Evolutionary conservation across 257 asterid species (phyloP).

Genomic region (Eustoma russellianum): DNA sequence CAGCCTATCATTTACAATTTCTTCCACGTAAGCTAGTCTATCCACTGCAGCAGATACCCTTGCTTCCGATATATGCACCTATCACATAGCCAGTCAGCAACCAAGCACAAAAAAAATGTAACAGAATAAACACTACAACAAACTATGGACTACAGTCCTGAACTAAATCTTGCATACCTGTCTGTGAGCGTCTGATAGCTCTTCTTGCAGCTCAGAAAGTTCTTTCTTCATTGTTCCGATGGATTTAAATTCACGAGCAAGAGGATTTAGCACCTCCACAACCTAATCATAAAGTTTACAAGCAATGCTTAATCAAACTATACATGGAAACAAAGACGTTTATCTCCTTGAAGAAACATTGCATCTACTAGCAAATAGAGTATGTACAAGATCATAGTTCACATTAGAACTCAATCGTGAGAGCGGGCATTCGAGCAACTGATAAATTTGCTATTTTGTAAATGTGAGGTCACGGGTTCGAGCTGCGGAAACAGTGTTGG

Average conservation of each 20-base stretch:
- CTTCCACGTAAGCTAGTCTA: conserved; percentile 89
- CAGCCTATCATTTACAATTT: conserved; percentile 65
- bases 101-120: no score
- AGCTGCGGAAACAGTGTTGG: no score
- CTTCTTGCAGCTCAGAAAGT: conserved; percentile 80
- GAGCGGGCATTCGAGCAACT: no score
- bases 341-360: no score
- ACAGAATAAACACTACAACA: no score
- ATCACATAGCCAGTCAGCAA: conserved; percentile 7
- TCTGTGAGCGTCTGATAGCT: conserved; percentile 64
- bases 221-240: conserved; percentile 83
- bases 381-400: not conserved
- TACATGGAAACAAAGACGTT: not conserved
- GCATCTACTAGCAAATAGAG: no score
- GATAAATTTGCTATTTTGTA: no score
- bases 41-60: conserved; percentile 83
- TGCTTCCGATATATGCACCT: conserved; percentile 94
- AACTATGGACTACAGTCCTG: no score
- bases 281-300: conserved; percentile 30
- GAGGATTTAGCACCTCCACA: conserved; percentile 89
- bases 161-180: conserved; percentile 35
- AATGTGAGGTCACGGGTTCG: no score
- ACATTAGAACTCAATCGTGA: no score
- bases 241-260: conserved; percentile 93
- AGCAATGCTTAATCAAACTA: not conserved